Percentiles rank a stretch among this genome's conserved stretches.
These are phyloP conservation scores for Emericellopsis cladophorae DNA, from an alignment of 2,329 filamentous ascomycete species.

Conservation along the genomic window DNA sequence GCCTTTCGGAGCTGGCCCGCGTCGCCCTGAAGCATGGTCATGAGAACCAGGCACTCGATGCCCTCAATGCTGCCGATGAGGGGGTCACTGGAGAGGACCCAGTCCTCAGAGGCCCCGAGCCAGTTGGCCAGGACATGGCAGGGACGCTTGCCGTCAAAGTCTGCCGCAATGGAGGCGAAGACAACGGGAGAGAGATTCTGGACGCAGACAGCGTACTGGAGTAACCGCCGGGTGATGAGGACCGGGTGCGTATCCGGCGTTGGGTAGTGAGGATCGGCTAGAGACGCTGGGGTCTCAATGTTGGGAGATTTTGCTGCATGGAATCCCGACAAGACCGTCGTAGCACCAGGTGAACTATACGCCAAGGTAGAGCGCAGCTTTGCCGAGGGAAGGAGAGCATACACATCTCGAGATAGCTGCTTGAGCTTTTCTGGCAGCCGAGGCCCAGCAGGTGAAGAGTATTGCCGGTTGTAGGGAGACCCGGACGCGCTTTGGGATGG, in stretches of 20 bases:
- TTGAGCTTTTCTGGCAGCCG: not conserved
- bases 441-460: not conserved
- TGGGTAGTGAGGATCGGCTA: conserved; percentile 15
- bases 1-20: conserved; percentile 39
- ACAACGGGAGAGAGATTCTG: conserved; percentile 27
- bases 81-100: conserved; percentile 37
- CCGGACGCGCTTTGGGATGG: not conserved
- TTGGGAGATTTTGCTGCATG: not conserved
- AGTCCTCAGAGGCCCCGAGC: conserved; percentile 16
- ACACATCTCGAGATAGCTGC: not conserved
- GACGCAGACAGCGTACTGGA: conserved; percentile 30
- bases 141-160: not conserved
- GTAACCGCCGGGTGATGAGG: conserved; percentile 31
- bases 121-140: conserved; percentile 7
- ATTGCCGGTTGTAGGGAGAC: not conserved
- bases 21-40: conserved; percentile 36
- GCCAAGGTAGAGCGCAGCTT: conserved; percentile 18
- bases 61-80: conserved; percentile 38
- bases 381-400: conserved; percentile 19
- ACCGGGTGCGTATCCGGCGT: conserved; percentile 32
- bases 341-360: conserved; percentile 10
- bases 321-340: conserved; percentile 13
- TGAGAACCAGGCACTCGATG: conserved; percentile 35
- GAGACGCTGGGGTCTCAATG: not conserved
- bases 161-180: conserved; percentile 9